Base-by-base conservation (phyloP, 805 yeast species). In the Wickerhamomyces mucosus region DNA sequence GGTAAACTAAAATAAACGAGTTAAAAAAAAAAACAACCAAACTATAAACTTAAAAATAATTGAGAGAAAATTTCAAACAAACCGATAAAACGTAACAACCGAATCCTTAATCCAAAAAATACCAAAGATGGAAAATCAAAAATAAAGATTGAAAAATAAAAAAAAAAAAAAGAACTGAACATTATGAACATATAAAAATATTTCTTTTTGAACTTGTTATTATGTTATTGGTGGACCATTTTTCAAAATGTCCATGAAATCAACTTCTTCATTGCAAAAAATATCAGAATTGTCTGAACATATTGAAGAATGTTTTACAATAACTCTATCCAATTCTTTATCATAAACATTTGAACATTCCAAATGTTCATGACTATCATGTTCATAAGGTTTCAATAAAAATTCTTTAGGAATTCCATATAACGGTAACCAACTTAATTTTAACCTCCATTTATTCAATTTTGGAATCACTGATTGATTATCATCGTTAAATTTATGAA, bases 371-470 rank as follows among this genome's bases (percentile, higher is more conserved):
- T 32, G 10, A 36, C 13, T 7, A 33, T 26, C 5, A 28, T 24
- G 17, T 25, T 32, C 16, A 21, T 29, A 4, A 15, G 6, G 5
- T n/a, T 11, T n/a, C 23, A 14, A 9, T 31, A 25, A 7, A n/a
- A 6, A n/a, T 7, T 36, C 35, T 3, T 56, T 51, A 2, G 77
- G 75, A 18, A 72, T 48, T 16, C 43, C 40, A 44, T 60, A 70
- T 16, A 69, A 46, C 3, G 78, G 78, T 22, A 72, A 38, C 43
- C 49, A 53, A 32, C 55, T 48, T 17, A 67, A 29, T 31, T 50
- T 34, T 8, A 46, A 52, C 40, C 76, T 57, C 71, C 72, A 67
- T n/a, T n/a, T n/a, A n/a, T n/a, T n/a, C n/a, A n/a, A n/a, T 8
- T 21, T 27, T 2, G 48, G 32, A 5, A 48, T 32, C 30, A 56